Evolutionary conservation across 306 rosid genomes (phyloP).

Genomic region (Sicyos edulis): DNA sequence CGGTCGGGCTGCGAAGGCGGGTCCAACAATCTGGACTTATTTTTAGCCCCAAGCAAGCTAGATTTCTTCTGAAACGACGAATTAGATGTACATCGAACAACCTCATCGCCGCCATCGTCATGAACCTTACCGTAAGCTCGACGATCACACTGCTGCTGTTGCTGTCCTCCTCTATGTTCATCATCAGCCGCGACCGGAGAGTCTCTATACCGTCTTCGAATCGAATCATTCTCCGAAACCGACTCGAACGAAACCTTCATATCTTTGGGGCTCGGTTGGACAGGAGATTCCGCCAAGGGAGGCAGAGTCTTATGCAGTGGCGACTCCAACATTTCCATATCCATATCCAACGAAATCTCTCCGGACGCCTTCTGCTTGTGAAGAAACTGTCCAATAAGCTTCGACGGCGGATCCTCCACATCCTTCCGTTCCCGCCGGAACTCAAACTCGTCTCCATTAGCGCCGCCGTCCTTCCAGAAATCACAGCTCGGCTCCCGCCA

Average conservation of each 20-base stretch:
- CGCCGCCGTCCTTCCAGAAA: constrained; percentile 33
- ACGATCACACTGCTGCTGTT: constrained; percentile 17
- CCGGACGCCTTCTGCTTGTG: constrained; percentile 75
- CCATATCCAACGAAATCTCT: constrained; percentile 71
- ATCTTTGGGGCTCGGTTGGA: constrained; percentile 38
- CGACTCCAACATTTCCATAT: constrained; percentile 88
- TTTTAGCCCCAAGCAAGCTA: constrained; percentile 38
- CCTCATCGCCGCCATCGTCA: constrained; percentile 34
- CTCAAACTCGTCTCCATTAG: constrained; percentile 31
- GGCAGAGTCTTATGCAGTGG: constrained; percentile 31
- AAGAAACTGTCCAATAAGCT: constrained; percentile 59
- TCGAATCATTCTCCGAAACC: constrained; percentile 22
- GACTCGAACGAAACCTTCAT: constrained; percentile 56
- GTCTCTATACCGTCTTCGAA: constrained; percentile 48
- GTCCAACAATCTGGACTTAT: constrained; percentile 68
- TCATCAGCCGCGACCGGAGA: constrained; percentile 9
- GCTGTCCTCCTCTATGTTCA: constrained; percentile 30
- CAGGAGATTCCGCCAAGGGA: constrained; percentile 52
- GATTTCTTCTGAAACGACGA: constrained; percentile 43
- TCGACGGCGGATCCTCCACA: constrained; percentile 68
- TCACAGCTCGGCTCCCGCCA: constrained; percentile 59
- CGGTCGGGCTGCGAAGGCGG: constrained; percentile 54
- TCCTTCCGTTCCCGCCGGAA: constrained; percentile 25
- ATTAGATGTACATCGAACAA: constrained; percentile 63
- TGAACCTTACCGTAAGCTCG: constrained; percentile 19